These are phyloP conservation scores for Sclerospora graminicola DNA, from an alignment of 352 stramenopile species.

Conservation along the genomic window DNA sequence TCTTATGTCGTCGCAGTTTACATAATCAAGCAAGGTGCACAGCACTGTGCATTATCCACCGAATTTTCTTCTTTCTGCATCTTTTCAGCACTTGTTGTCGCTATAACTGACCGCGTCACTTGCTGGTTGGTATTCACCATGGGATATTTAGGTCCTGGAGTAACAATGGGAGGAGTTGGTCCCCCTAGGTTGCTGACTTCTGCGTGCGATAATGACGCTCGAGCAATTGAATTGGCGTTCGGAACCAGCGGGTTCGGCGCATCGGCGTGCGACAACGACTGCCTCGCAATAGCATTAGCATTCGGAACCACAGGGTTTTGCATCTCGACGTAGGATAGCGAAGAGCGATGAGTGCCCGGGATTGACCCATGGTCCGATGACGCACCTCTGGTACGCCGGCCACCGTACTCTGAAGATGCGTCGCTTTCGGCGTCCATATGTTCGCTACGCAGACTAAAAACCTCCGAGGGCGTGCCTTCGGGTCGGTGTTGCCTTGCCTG, in stretches of 20 bases:
- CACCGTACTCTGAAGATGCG: slow-evolving; percentile 63
- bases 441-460: slow-evolving; percentile 76
- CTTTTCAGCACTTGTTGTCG: slow-evolving; percentile 9
- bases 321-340: slow-evolving; percentile 43
- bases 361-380: slow-evolving; percentile 59
- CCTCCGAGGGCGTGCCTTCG: slow-evolving; percentile 61
- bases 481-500: slow-evolving; percentile 60
- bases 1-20: no score
- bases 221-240: slow-evolving; percentile 56
- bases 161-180: slow-evolving; percentile 29
- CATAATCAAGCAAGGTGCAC: slow-evolving; percentile 55
- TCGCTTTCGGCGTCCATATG: slow-evolving; percentile 77
- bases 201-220: slow-evolving; percentile 28
- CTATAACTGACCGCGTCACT: slow-evolving; percentile 22
- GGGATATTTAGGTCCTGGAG: slow-evolving; percentile 38
- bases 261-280: slow-evolving; percentile 45
- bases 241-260: slow-evolving; percentile 53
- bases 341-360: slow-evolving; percentile 24
- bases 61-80: slow-evolving; percentile 22
- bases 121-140: slow-evolving; percentile 75
- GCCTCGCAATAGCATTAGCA: slow-evolving; percentile 46
- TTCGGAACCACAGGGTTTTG: slow-evolving; percentile 71
- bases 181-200: slow-evolving; percentile 39
- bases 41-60: slow-evolving; percentile 38
- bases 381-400: slow-evolving; percentile 20